phyloP scores from a whole-genome alignment of 208 protist genomes.

The Leishmania mexicana region DNA sequence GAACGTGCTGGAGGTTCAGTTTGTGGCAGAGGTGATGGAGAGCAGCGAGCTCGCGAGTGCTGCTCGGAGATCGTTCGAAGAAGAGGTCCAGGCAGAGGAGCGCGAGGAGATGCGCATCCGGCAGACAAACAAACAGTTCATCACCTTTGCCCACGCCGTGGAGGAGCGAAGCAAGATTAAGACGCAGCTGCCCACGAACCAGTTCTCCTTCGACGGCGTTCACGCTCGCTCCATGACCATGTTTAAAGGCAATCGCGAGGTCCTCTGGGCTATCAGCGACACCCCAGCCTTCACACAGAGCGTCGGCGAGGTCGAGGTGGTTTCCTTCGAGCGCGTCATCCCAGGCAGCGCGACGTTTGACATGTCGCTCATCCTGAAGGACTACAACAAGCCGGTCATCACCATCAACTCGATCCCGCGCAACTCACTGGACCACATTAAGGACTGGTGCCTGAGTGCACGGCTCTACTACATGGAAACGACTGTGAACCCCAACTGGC shows the following conservation, averaged over 20 bases:
- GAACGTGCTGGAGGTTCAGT: slow-evolving; percentile 94
- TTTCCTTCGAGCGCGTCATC: slow-evolving; percentile 94
- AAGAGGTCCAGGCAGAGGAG: slow-evolving; percentile 82
- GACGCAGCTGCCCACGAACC: slow-evolving; percentile 77
- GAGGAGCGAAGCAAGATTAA: slow-evolving; percentile 72
- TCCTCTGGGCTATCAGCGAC: slow-evolving; percentile 87
- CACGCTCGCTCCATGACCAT: slow-evolving; percentile 73
- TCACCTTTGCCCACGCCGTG: slow-evolving; percentile 70
- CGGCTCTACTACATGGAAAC: slow-evolving; percentile 88
- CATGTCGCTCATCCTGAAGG: slow-evolving; percentile 97
- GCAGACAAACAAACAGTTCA: slow-evolving; percentile 88
- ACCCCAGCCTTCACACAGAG: slow-evolving; percentile 94
- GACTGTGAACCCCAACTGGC: slow-evolving; percentile 82
- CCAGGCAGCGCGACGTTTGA: slow-evolving; percentile 95
- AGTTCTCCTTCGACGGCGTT: slow-evolving; percentile 88
- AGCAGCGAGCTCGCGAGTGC: slow-evolving; percentile 75
- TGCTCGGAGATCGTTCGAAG: slow-evolving; percentile 63
- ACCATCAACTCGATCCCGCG: slow-evolving; percentile 69
- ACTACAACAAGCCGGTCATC: slow-evolving; percentile 88
- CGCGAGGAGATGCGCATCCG: slow-evolving; percentile 67
- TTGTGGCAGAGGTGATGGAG: slow-evolving; percentile 96
- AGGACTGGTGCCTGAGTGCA: slow-evolving; percentile 82
- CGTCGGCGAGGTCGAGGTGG: slow-evolving; percentile 95
- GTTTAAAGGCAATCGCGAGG: slow-evolving; percentile 76
- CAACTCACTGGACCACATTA: slow-evolving; percentile 60